Base-by-base conservation (phyloP, 495 filamentous ascomycete species). In the Penicillium paxilli region DNA sequence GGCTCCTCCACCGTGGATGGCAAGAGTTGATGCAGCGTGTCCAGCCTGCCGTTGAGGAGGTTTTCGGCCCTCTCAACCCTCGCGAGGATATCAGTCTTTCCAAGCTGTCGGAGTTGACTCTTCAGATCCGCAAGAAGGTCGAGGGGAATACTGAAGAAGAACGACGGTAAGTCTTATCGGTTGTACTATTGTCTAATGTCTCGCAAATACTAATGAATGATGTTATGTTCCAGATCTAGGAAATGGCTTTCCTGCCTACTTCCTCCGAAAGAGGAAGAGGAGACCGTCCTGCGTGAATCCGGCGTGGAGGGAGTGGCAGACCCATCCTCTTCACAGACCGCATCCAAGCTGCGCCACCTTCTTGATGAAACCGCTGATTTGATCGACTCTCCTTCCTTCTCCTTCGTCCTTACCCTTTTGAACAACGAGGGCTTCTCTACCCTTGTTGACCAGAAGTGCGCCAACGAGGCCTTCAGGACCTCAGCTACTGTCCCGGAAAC, bases 361-460 rank as follows among this genome's bases (percentile, higher is more conserved):
- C 78, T 98, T 1, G 92, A 98, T 63, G 94, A 98, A 72, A 97
- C 94, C 9, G 87, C 94, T 19, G 94, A 98, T 69, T 79, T 98
- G 16, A 88, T 98, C 59, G 95, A 98, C 51, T 96, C 93, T 0
- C 95, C 95, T 0, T 80, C 87, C 17, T 96, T 97, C 70, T 81
- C 85, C 6, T 84, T 86, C 53, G 91, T 98, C 26, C 72, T 94
- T 37, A 91, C 88, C 7, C 83, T 88, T 54, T 83, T 97, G 51
- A 87, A 98, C 55, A 91, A 97, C 66, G 83, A 91, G 38, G 85
- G 85, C 7, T 98, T 96, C 76, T 87, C 87, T 5, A 81, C 85
- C 2, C 78, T 99, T 6, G 75, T 96, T 19, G 88, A 96, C 54
- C 75, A 79, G 47, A 92, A 94, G 63, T 80, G 96, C 41, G 82